These are phyloP conservation scores for Colletotrichum truncatum DNA, from an alignment of 2,329 filamentous ascomycete genomes.

Conservation along the genomic window DNA sequence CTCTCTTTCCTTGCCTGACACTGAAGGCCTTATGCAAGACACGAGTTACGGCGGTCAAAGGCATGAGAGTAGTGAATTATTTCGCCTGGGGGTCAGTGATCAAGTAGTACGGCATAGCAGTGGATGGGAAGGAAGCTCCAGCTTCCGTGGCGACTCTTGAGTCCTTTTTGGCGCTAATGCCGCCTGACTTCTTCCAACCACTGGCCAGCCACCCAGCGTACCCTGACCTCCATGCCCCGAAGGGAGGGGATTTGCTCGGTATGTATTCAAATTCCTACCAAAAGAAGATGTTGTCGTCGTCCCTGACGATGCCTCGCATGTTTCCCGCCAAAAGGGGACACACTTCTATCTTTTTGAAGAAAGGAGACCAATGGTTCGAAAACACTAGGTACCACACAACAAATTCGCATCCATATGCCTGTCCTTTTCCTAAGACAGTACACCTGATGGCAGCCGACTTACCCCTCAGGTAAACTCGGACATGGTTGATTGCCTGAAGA, in stretches of 20 bases:
- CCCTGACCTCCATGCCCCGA: neutral
- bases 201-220: neutral
- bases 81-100: no score
- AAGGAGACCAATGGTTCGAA: neutral
- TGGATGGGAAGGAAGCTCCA: no score
- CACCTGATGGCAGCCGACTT: neutral
- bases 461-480: neutral
- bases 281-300: neutral
- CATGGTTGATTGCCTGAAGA: neutral
- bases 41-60: neutral
- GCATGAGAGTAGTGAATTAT: neutral
- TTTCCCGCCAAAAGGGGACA: neutral
- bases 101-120: neutral
- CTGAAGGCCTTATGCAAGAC: no score
- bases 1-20: no score
- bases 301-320: neutral
- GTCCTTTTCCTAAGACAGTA: neutral
- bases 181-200: neutral
- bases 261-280: neutral
- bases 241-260: neutral
- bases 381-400: neutral
- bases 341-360: neutral
- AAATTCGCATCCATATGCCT: neutral
- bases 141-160: neutral
- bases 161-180: constrained; percentile 10